Evolutionary conservation across 306 rosid species (phyloP).

Genomic region (Alnus rubra): DNA sequence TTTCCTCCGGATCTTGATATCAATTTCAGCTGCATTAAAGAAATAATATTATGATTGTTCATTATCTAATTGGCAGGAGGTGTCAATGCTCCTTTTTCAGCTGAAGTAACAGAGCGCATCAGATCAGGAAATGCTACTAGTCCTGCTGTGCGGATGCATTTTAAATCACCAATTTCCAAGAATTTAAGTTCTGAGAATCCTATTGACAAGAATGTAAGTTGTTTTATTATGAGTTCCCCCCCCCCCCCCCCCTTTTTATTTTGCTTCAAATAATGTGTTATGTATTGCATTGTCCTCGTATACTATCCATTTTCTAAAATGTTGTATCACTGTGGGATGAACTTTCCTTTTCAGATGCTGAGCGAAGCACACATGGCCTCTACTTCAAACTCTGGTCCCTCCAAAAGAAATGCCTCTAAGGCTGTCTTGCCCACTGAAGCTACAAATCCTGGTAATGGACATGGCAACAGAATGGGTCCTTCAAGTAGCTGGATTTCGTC

Average conservation of each 20-base stretch:
- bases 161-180: conserved; percentile 58
- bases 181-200: conserved; percentile 59
- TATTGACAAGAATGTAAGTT: conserved; percentile 68
- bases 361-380: conserved; percentile 58
- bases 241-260: neutral
- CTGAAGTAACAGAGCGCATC: conserved; percentile 59
- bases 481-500: conserved; percentile 93
- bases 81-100: conserved; percentile 37
- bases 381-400: conserved; percentile 56
- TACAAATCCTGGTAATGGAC: conserved; percentile 52
- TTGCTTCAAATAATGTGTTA: neutral
- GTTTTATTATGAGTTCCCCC: too few species aligned
- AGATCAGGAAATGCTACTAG: conserved; percentile 57
- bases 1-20: neutral
- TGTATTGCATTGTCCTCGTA: neutral
- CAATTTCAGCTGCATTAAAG: conserved; percentile 4
- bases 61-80: conserved; percentile 34
- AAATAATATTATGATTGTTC: conserved; percentile 11
- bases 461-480: conserved; percentile 65
- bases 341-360: conserved; percentile 50
- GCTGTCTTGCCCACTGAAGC: conserved; percentile 55
- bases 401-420: conserved; percentile 60
- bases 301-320: neutral
- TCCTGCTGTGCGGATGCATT: conserved; percentile 70
- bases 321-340: conserved; percentile 16